Base-by-base conservation (phyloP, 331 rosid genomes). In the Spiraea crenata region DNA sequence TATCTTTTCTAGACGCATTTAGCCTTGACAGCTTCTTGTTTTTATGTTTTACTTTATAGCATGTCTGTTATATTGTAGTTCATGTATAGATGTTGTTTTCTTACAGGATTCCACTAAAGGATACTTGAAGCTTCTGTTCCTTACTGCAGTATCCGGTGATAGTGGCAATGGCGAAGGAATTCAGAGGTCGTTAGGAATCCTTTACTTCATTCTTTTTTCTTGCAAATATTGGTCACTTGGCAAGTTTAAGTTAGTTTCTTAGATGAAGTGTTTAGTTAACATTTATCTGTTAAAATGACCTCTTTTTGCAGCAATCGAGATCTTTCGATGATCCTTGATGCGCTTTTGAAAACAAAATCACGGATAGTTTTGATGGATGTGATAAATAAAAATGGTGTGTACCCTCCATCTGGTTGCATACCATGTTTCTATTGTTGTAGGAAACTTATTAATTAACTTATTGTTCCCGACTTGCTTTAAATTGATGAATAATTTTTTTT, bases 251-350 rank as follows among this genome's bases (percentile, higher is more conserved):
- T 69, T 45, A 7, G 35, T 59, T 9, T 9, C 9, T 55, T 66
- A 41, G 47, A 13, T 65, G 58, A 57, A n/a, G 59, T 19, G 37
- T 55, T 25, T 56, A 71, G 50, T 7, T 66, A 47, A 44, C 47
- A 52, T 46, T 16, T 66, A 40, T 52, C 7, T 17, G 65, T 55
- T 59, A 9, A 37, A 45, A 17, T 1, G 5, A 4, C 0, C 2
- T 41, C 1, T 57, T 55, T 20, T 71, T 77, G 70, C 88, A 95
- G 99, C 81, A 91, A 91, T 81, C 96, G 99, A 79, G 99, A 95
- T 83, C 96, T 95, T 82, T 95, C 99, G 31, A 95, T 95, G 97
- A 95, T 95, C 78, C 96, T 95, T 76, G 99, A 87, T 63, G 98
- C 96, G 15, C 92, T 95, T 78, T 81, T 95, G 82, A 95, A 95